phyloP scores from a whole-genome alignment of 495 filamentous ascomycete genomes.

The Neurospora tetraspora region DNA sequence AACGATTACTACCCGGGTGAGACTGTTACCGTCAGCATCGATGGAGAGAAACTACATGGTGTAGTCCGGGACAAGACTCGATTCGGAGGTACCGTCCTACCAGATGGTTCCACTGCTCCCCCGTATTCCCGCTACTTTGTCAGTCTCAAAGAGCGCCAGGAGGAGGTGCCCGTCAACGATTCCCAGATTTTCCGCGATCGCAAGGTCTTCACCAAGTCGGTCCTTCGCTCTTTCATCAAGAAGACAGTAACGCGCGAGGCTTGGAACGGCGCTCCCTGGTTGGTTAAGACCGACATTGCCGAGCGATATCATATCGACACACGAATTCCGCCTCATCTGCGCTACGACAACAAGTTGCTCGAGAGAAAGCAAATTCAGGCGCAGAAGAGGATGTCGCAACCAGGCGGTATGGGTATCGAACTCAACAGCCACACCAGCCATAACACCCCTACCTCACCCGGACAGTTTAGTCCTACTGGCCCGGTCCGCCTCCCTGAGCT shows the following conservation, averaged over 20 bases:
- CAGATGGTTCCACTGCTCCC: constrained; percentile 53
- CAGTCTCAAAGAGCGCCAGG: constrained; percentile 54
- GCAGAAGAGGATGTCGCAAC: constrained; percentile 55
- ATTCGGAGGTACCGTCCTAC: constrained; percentile 46
- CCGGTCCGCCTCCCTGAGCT: constrained; percentile 56
- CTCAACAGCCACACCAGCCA: background rate
- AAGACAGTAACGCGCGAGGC: constrained; percentile 84
- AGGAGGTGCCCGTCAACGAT: constrained; percentile 71
- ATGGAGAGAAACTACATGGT: constrained; percentile 64
- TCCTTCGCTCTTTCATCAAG: constrained; percentile 88
- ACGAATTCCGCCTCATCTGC: constrained; percentile 72
- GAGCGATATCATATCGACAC: constrained; percentile 74
- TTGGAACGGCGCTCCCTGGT: constrained; percentile 91
- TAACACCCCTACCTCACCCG: constrained; percentile 4
- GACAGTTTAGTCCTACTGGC: constrained; percentile 31
- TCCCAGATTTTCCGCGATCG: constrained; percentile 77
- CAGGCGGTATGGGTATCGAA: constrained; percentile 26
- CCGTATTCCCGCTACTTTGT: constrained; percentile 77
- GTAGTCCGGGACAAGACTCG: constrained; percentile 80
- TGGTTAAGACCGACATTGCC: constrained; percentile 81
- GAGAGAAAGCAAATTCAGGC: constrained; percentile 61
- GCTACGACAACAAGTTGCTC: constrained; percentile 65
- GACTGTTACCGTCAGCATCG: constrained; percentile 62
- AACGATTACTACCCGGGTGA: constrained; percentile 92
- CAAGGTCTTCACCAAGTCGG: constrained; percentile 90